Evolutionary conservation across 2,329 filamentous ascomycete species (phyloP), one percentile per base, ranked within the genome.

Genomic region (Chrysosphaeria jannelii): DNA sequence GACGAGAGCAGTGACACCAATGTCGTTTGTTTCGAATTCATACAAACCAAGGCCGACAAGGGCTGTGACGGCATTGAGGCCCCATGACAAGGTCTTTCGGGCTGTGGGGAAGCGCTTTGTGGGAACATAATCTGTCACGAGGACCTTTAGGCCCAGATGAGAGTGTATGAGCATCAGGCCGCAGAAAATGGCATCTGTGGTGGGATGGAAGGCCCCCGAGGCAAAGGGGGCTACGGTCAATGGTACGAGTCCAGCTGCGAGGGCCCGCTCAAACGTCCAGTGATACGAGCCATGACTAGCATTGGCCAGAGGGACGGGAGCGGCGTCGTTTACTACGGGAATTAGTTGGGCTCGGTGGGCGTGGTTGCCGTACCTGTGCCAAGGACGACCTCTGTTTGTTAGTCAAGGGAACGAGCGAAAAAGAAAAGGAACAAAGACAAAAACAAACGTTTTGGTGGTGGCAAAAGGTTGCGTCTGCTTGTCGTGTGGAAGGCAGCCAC

Each of bases 11-110:
- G 78, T 90, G 29, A 97, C 45, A 33, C 85, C 85, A 24, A 97
- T 76, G 35, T 97, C 85, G 41, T 91, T 93, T 15, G 85, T 97
- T 65, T 97, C 85, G 38, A 93, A 93, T 47, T 93, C 81, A 50
- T 97, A 97, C 39, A 93, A 57, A 27, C 79, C 79, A 33, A 90
- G 57, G 23, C 72, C 78, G 31, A 79, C 74, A 24, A 75, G 51
- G 28, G 81, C 53, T 8, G 88, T 91, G 29, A 61, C 66, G 21
- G 55, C 48, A 39, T 79, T 78, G 31, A 93, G 60, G 18, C 55
- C 51, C 78, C 78, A 93, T 44, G 58, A 61, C 41, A 66, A 54
- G n/a, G 51, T 25, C 39, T 60, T 65, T 42, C 62, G 61, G 29
- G 60, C 46, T 33, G 56, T 61, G 23, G 78, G 74, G 34, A 71